Evolutionary conservation across 2,329 filamentous ascomycete species (phyloP).

Genomic region (Xylariaceae sp.): DNA sequence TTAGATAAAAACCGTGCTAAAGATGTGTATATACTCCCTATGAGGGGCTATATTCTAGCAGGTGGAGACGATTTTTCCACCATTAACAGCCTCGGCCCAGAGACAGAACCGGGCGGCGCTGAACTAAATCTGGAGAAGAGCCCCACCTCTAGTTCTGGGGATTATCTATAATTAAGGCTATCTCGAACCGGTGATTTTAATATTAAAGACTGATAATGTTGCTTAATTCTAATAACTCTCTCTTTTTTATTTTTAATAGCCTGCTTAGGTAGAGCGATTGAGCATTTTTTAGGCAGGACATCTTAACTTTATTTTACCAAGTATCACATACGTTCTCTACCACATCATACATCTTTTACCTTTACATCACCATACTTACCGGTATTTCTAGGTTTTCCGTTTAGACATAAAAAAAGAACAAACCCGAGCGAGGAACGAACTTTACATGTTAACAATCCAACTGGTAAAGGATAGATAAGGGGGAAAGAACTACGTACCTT

Average conservation of each 20-base stretch:
- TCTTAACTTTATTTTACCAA: too few species aligned
- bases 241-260: background rate
- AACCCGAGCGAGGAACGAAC: background rate
- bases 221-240: background rate
- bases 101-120: background rate
- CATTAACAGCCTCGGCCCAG: constrained; percentile 3
- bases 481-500: too few species aligned
- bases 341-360: too few species aligned
- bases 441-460: background rate
- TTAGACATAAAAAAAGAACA: background rate
- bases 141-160: constrained; percentile 16
- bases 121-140: constrained; percentile 9
- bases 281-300: background rate
- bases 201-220: too few species aligned
- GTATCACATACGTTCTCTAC: too few species aligned
- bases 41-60: too few species aligned
- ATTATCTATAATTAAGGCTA: too few species aligned
- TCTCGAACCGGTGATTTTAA: too few species aligned
- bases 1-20: too few species aligned
- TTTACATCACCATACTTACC: too few species aligned
- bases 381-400: too few species aligned
- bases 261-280: background rate
- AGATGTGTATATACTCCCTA: too few species aligned
- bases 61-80: background rate
- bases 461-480: background rate